Percentiles rank a stretch among this genome's conserved stretches.
Evolutionary conservation across 2,329 filamentous ascomycete genomes (phyloP).

Genomic region (Fusarium longipes): DNA sequence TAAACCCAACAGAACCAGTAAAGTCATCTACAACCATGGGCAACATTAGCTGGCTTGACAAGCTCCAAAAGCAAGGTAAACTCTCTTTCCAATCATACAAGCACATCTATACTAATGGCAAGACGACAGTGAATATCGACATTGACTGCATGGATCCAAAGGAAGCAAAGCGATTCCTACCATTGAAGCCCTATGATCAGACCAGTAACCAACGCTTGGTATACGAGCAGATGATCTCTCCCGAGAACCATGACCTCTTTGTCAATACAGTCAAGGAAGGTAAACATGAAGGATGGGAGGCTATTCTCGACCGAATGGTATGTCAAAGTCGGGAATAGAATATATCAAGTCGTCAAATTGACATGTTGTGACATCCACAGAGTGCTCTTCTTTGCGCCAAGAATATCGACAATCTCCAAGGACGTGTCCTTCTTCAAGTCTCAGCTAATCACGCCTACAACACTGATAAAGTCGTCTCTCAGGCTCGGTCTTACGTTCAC

Average conservation of each 20-base stretch:
- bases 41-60: constrained; percentile 6
- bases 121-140: not conserved
- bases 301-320: constrained; percentile 4
- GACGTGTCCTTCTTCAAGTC: not conserved
- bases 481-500: not conserved
- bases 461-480: not conserved
- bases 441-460: constrained; percentile 10
- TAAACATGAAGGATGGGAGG: constrained; percentile 6
- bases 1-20: fast-evolving
- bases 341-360: fast-evolving
- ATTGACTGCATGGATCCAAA: constrained; percentile 15
- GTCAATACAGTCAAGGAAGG: constrained; percentile 4
- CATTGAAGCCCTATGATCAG: constrained; percentile 16
- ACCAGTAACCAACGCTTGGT: constrained; percentile 21
- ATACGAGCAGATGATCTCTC: constrained; percentile 17
- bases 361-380: not conserved
- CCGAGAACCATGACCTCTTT: constrained; percentile 1
- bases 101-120: fast-evolving
- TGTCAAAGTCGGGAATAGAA: not conserved
- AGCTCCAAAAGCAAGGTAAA: not conserved
- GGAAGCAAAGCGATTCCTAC: constrained; percentile 1
- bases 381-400: constrained; percentile 7
- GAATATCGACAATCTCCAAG: constrained; percentile 2
- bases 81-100: fast-evolving
- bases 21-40: not conserved